Conservation (phyloP, 2,329 filamentous ascomycete genomes). For the Beauveria sp. region DNA sequence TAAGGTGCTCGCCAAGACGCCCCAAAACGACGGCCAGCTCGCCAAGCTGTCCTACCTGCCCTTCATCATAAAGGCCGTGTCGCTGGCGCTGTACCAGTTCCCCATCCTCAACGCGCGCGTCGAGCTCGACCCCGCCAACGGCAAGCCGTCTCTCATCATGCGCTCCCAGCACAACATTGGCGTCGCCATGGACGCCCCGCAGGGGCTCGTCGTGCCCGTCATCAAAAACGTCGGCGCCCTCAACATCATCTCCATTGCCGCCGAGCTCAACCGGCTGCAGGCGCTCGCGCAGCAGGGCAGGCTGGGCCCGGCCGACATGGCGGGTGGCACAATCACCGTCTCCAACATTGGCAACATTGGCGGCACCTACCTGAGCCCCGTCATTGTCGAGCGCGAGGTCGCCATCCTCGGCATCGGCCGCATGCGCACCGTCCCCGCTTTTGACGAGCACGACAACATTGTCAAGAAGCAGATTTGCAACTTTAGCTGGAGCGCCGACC, state of each 20-base stretch:
- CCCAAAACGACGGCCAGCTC: constrained; percentile 41
- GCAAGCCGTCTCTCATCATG: constrained; percentile 68
- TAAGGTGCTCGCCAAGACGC: constrained; percentile 38
- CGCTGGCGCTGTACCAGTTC: constrained; percentile 70
- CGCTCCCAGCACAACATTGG: constrained; percentile 89
- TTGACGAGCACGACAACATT: constrained; percentile 52
- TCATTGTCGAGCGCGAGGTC: constrained; percentile 85
- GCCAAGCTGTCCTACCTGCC: constrained; percentile 81
- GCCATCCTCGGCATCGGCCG: constrained; percentile 86
- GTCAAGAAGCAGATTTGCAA: constrained; percentile 74
- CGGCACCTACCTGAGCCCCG: constrained; percentile 82
- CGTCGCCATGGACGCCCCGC: constrained; percentile 87
- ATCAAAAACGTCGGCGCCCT: constrained; percentile 73
- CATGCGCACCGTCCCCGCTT: constrained; percentile 73
- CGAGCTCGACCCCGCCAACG: constrained; percentile 43
- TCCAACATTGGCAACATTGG: constrained; percentile 96
- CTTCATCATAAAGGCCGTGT: constrained; percentile 94
- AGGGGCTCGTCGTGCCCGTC: constrained; percentile 83
- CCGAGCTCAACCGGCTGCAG: constrained; percentile 68
- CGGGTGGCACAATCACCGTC: constrained; percentile 85
- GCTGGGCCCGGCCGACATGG: constrained; percentile 66
- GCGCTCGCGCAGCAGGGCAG: constrained; percentile 65
- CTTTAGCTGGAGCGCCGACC: constrained; percentile 95
- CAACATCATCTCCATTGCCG: constrained; percentile 70
- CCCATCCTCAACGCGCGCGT: constrained; percentile 84